Base-by-base conservation (phyloP, 2,329 filamentous ascomycete species). In the Verticillium dahliae region DNA sequence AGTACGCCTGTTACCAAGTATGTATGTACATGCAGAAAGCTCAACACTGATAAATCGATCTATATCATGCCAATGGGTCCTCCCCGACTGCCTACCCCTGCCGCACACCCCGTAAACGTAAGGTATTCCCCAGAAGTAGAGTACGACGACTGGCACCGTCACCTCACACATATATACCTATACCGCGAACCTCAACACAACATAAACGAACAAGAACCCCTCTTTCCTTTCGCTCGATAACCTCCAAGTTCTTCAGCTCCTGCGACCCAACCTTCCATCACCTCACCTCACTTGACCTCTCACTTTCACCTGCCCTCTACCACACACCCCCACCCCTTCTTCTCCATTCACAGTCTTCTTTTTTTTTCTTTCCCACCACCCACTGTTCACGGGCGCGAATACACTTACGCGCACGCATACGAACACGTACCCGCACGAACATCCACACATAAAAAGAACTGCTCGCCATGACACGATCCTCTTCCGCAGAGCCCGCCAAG, bases 401-500 rank as follows among this genome's bases (percentile, higher is more conserved):
- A 31, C 27, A 31, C 27, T 4, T 31, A 4, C 27, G 27, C 27
- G 27, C 27, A 31, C 27, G 27, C 27, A 31, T 31, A 31, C 27
- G 27, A 31, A 31, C 61, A 15, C 61, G 61, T 31, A 56, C 54
- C 52, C 41, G n/a, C 56, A 58, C 59, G 58, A 33, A 61, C 58
- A 31, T 31, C 27, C 27, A 31, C 61, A 61, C 60, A 57, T 22
- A 60, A 45, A 45, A 57, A 62, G 57, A 58, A 62, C 55, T 56
- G 62, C 58, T 61, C 66, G 71, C 65, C 62, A 78, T 78, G 75
- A 70, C 73, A 63, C 75, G 74, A 63, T 77, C 78, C 69, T 73
- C 75, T 60, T 78, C 78, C 61, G 74, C 73, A 65, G 78, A 80
- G 67, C 74, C 76, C 15, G 64, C 71, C 65, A 80, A 78, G 71